Conservation (phyloP, 2,329 filamentous ascomycete genomes). For the Myriosclerotinia curreyana region DNA sequence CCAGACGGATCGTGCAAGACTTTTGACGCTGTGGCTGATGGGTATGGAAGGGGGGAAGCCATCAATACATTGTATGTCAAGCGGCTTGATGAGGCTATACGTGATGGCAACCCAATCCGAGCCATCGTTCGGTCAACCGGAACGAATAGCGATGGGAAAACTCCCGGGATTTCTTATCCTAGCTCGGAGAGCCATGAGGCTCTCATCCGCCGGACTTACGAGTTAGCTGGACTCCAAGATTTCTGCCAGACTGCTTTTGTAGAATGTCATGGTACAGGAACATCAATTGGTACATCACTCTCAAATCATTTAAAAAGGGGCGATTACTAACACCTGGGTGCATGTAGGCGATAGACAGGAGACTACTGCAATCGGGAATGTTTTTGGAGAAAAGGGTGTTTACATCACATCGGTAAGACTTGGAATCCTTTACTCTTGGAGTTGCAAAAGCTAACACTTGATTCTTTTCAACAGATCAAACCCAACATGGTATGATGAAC, state of each 20-base stretch:
- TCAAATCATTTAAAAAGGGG: neutral
- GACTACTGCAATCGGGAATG: constrained; percentile 4
- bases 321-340: neutral
- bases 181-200: constrained; percentile 44
- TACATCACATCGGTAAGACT: constrained; percentile 28
- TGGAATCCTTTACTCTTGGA: neutral
- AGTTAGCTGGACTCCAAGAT: constrained; percentile 21
- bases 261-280: constrained; percentile 30
- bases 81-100: constrained; percentile 54
- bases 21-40: constrained; percentile 58
- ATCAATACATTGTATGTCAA: constrained; percentile 57
- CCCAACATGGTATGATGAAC: constrained; percentile 34
- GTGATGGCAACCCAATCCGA: constrained; percentile 55
- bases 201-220: constrained; percentile 23
- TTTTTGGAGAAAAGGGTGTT: constrained; percentile 16
- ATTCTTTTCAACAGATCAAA: constrained; percentile 34
- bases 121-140: constrained; percentile 52
- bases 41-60: constrained; percentile 63
- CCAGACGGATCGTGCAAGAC: constrained; percentile 41
- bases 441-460: neutral
- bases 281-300: constrained; percentile 8
- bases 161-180: constrained; percentile 54
- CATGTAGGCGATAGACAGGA: constrained; percentile 25
- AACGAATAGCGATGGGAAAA: constrained; percentile 57
- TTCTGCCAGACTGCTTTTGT: constrained; percentile 22